These are phyloP conservation scores for Saccharum spontaneum DNA, from an alignment of 176 grass and related monocot genomes.

Conservation along the genomic window DNA sequence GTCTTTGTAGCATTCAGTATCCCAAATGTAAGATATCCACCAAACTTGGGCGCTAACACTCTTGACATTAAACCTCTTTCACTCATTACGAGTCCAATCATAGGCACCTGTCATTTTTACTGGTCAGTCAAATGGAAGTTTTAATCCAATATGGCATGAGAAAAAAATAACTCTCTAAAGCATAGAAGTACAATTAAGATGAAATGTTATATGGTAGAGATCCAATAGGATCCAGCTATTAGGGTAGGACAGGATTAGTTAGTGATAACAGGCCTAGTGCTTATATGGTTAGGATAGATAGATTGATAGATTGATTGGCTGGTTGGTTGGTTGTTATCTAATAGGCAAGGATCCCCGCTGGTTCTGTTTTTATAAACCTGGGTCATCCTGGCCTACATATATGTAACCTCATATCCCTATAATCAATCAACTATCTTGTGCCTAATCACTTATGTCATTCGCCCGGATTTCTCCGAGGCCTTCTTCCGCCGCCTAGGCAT, in stretches of 20 bases:
- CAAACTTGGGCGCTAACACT: constrained; percentile 78
- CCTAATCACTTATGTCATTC: too few species aligned
- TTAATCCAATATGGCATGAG: constrained; percentile 7
- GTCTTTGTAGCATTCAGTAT: constrained; percentile 60
- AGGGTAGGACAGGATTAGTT: not conserved
- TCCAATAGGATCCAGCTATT: not conserved
- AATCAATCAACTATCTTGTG: too few species aligned
- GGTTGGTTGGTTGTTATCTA: too few species aligned
- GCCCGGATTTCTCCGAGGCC: too few species aligned
- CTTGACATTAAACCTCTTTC: constrained; percentile 88
- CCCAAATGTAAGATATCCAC: constrained; percentile 93
- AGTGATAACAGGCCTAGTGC: not conserved
- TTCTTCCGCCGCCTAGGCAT: too few species aligned
- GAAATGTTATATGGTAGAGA: not conserved
- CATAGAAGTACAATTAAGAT: constrained; percentile 26
- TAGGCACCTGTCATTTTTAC: constrained; percentile 71
- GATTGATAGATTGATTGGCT: too few species aligned
- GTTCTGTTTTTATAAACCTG: too few species aligned
- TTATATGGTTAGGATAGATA: too few species aligned
- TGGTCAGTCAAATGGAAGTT: constrained; percentile 45
- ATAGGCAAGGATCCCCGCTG: too few species aligned
- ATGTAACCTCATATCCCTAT: too few species aligned
- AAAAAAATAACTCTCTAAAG: constrained; percentile 18
- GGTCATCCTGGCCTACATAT: too few species aligned
- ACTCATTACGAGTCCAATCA: constrained; percentile 94